phyloP scores from a whole-genome alignment of 306 rosid genomes.

The Vicia faba region DNA sequence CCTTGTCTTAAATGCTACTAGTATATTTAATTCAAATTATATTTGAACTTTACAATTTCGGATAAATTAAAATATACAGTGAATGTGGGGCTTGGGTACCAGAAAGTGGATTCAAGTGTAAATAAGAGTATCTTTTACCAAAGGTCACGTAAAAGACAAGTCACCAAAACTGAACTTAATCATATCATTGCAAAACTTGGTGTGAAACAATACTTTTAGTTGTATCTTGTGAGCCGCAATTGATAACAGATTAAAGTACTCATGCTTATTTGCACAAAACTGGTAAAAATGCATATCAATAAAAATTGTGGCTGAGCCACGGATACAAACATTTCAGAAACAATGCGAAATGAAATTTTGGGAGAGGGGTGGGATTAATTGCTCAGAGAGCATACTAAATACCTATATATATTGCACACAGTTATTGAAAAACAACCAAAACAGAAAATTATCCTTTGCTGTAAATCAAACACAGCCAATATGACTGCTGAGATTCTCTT shows the following conservation, averaged over 20 bases:
- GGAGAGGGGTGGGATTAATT: constrained; percentile 18
- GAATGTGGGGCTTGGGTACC: too few species aligned
- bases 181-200: background rate
- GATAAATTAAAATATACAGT: too few species aligned
- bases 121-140: too few species aligned
- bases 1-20: too few species aligned
- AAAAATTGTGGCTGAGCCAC: constrained; percentile 47
- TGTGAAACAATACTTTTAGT: background rate
- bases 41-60: too few species aligned
- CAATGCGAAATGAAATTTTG: background rate
- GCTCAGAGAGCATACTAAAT: constrained; percentile 48
- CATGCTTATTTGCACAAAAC: constrained; percentile 39
- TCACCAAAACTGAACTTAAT: too few species aligned
- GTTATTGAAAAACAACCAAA: constrained; percentile 55
- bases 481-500: constrained; percentile 7
- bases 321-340: constrained; percentile 40
- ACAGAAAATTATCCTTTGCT: constrained; percentile 13
- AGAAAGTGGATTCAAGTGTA: background rate
- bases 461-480: constrained; percentile 31
- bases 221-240: background rate
- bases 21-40: too few species aligned
- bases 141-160: too few species aligned
- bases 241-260: constrained; percentile 2
- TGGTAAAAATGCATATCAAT: constrained; percentile 38
- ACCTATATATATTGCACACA: constrained; percentile 48